Percentiles rank a stretch among this genome's conserved stretches.
Evolutionary conservation across 169 alveolate species (phyloP).

Genomic region (Eimeria zaria): DNA sequence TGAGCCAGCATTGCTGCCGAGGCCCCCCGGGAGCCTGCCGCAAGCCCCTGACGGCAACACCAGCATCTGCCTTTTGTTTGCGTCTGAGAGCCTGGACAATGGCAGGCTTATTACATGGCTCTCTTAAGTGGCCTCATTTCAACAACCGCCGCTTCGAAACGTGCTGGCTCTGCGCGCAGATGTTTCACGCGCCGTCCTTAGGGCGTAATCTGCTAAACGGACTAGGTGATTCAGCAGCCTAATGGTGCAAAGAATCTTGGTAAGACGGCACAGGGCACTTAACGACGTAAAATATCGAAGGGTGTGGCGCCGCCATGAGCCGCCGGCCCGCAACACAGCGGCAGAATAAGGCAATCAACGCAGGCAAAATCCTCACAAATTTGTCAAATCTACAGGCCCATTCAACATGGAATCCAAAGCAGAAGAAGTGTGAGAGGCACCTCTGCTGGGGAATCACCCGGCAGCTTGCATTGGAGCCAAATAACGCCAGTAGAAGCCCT

Average conservation of each 20-base stretch:
- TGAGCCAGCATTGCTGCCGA: constrained; percentile 77
- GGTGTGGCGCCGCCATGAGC: background rate
- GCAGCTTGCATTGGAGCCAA: background rate
- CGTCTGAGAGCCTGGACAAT: constrained; percentile 31
- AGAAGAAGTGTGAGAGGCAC: background rate
- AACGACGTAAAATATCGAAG: background rate
- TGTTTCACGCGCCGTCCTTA: background rate
- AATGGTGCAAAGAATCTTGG: background rate
- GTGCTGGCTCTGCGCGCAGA: background rate
- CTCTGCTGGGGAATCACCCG: constrained; percentile 6
- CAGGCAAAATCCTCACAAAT: background rate
- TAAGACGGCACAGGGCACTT: background rate
- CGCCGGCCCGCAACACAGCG: background rate
- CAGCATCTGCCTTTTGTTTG: constrained; percentile 50
- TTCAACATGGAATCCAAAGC: background rate
- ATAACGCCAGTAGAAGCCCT: background rate
- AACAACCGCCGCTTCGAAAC: constrained; percentile 16
- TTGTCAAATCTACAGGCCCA: background rate
- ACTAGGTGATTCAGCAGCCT: background rate
- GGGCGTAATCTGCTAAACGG: background rate
- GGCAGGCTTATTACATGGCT: background rate
- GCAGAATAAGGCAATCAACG: background rate
- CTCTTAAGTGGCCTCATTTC: constrained; percentile 7
- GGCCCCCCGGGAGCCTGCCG: constrained; percentile 79
- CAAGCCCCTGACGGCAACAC: constrained; percentile 19